A percentile compares a stretch with the other conserved stretches of the same genome.
phyloP scores from a whole-genome alignment of 2,329 filamentous ascomycete species.

The Diaporthe citri region DNA sequence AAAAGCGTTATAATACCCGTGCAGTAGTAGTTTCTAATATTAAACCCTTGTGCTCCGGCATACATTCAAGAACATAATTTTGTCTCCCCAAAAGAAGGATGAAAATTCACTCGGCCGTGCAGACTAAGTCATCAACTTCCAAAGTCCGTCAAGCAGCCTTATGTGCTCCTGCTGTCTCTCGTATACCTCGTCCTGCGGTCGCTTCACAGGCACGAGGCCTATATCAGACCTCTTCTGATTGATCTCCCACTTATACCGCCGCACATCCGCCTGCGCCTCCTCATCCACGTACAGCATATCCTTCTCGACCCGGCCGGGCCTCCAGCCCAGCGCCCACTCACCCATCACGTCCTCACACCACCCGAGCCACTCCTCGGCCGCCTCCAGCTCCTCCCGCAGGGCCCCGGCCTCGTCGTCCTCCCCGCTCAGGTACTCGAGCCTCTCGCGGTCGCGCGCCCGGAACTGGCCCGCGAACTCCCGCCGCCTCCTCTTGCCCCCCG shows the following conservation, averaged over 20 bases:
- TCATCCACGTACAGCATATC: conserved; percentile 14
- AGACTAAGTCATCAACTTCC: not conserved
- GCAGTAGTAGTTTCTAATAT: conserved; percentile 29
- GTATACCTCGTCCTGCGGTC: not conserved
- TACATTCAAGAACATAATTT: not conserved
- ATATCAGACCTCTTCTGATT: not conserved
- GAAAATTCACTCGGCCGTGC: not conserved
- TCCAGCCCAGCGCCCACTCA: not conserved
- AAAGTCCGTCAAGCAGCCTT: not conserved
- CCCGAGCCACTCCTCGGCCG: not conserved
- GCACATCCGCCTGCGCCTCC: not conserved
- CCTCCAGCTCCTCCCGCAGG: not conserved
- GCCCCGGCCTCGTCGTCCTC: not conserved
- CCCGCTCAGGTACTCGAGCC: not conserved
- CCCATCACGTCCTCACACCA: not conserved
- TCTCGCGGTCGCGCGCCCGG: not conserved
- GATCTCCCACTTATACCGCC: conserved; percentile 5
- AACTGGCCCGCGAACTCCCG: not conserved
- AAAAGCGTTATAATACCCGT: conserved; percentile 12
- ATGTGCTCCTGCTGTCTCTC: conserved; percentile 3
- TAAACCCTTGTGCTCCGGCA: conserved; percentile 17
- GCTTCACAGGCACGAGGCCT: not conserved
- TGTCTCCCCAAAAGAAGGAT: too few species aligned
- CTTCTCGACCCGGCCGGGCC: not conserved
- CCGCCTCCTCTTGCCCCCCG: not conserved